These are phyloP conservation scores for Rachicladosporium sp. DNA, from an alignment of 2,329 filamentous ascomycete genomes.

Conservation along the genomic window DNA sequence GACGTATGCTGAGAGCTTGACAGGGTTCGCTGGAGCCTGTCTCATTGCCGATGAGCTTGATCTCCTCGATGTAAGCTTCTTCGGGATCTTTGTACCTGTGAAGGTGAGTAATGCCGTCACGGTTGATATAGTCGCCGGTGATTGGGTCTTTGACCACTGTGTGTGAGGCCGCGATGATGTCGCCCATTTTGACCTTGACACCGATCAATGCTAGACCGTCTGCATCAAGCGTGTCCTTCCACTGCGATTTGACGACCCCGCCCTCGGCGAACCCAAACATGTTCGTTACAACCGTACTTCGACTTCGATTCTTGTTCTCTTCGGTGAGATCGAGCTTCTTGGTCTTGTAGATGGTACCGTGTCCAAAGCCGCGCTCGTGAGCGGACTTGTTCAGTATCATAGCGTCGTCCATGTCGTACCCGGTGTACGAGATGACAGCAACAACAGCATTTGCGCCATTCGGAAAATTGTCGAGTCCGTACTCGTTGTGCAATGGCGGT, in stretches of 20 bases:
- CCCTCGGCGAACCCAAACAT: constrained; percentile 85
- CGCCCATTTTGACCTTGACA: constrained; percentile 63
- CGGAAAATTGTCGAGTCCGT: constrained; percentile 95
- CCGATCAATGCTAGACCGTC: constrained; percentile 81
- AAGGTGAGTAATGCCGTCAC: constrained; percentile 73
- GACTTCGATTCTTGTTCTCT: constrained; percentile 38
- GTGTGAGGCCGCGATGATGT: constrained; percentile 81
- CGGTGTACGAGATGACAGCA: constrained; percentile 95
- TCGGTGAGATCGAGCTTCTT: constrained; percentile 83
- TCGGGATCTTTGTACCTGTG: constrained; percentile 93
- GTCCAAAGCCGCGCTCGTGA: constrained; percentile 87
- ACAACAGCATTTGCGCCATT: constrained; percentile 93
- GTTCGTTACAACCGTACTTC: constrained; percentile 56
- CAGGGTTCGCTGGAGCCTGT: constrained; percentile 70
- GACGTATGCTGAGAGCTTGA: constrained; percentile 84
- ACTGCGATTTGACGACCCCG: constrained; percentile 56
- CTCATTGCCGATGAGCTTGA: constrained; percentile 79
- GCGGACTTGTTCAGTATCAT: constrained; percentile 99
- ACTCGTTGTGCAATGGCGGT: constrained; percentile 84
- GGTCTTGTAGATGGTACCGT: constrained; percentile 96
- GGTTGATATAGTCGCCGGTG: constrained; percentile 68
- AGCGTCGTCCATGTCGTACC: constrained; percentile 99
- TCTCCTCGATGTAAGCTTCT: constrained; percentile 79
- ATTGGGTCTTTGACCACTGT: constrained; percentile 63
- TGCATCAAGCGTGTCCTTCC: constrained; percentile 63